A percentile compares a stretch with the other conserved stretches of the same genome.
Evolutionary conservation across 768 basidiomycete species (phyloP).

Genomic region (Mycena latifolia): DNA sequence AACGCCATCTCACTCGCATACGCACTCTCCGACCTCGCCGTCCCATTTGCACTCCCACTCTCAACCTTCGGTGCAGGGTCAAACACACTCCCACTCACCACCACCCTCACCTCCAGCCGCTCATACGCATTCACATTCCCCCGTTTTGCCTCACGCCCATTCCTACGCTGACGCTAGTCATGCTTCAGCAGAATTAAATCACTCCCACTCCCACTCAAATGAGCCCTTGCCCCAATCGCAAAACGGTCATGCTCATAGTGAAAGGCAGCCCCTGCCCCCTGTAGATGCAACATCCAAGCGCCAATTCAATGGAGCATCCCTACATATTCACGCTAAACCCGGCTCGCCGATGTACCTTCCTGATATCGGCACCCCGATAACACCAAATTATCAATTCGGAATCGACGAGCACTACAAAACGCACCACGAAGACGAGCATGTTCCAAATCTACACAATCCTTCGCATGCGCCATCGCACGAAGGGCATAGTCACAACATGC

Average conservation of each 20-base stretch:
- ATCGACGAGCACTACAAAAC: slow-evolving; percentile 64
- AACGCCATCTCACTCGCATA: slow-evolving; percentile 34
- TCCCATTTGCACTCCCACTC: slow-evolving; percentile 45
- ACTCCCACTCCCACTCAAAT: slow-evolving; percentile 26
- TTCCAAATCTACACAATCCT: slow-evolving; percentile 64
- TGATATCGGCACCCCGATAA: slow-evolving; percentile 65
- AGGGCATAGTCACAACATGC: slow-evolving; percentile 98
- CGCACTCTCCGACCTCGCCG: slow-evolving; percentile 38
- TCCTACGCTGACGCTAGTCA: slow-evolving; percentile 26
- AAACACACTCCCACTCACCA: slow-evolving; percentile 38
- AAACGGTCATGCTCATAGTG: slow-evolving; percentile 26
- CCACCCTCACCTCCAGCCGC: slow-evolving; percentile 36
- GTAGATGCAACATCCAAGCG: slow-evolving; percentile 44
- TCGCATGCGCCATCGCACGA: slow-evolving; percentile 71
- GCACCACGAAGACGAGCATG: slow-evolving; percentile 51
- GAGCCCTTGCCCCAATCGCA: slow-evolving; percentile 10
- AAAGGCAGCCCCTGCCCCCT: slow-evolving; percentile 9
- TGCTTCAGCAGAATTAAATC: slow-evolving; percentile 26
- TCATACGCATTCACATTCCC: slow-evolving; percentile 38
- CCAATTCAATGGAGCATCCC: slow-evolving; percentile 54
- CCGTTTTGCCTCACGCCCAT: slow-evolving; percentile 21
- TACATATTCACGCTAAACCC: slow-evolving; percentile 48
- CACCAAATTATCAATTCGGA: slow-evolving; percentile 71
- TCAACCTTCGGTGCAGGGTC: slow-evolving; percentile 41
- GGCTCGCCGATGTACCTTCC: slow-evolving; percentile 29